These are phyloP conservation scores for Begonia fuchsioides DNA, from an alignment of 306 rosid genomes.

Conservation along the genomic window DNA sequence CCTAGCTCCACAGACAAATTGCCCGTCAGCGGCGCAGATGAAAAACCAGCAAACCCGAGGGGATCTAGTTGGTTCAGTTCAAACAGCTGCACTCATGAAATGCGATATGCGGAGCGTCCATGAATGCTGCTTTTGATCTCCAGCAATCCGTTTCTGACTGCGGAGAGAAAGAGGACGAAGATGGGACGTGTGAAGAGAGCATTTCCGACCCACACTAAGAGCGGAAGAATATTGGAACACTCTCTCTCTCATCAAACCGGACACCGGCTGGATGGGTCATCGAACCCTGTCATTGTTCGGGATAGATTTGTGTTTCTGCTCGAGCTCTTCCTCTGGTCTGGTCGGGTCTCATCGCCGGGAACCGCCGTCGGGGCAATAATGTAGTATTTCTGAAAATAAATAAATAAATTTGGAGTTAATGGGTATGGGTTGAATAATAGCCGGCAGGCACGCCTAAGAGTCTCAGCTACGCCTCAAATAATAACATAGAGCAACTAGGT, in stretches of 20 bases:
- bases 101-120: background rate
- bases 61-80: background rate
- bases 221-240: conserved; percentile 47
- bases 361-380: conserved; percentile 25
- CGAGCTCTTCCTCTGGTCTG: background rate
- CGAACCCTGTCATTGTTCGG: conserved; percentile 24
- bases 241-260: conserved; percentile 23
- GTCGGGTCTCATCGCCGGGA: conserved; percentile 34
- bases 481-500: too few relatives aligned
- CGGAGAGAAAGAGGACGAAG: conserved; percentile 12
- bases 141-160: conserved; percentile 17
- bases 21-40: conserved; percentile 21
- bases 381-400: too few relatives aligned
- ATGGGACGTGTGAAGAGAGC: conserved; percentile 40
- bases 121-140: conserved; percentile 25
- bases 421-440: too few relatives aligned
- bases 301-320: conserved; percentile 12
- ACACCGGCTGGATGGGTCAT: conserved; percentile 44
- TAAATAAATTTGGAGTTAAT: too few relatives aligned
- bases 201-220: conserved; percentile 29
- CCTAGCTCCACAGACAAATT: background rate
- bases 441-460: too few relatives aligned
- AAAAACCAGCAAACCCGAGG: background rate
- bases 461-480: too few relatives aligned
- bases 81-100: background rate